Evolutionary conservation across 306 rosid species (phyloP), one percentile per base, ranked within the genome.

Genomic region (Acmispon strigosus): DNA sequence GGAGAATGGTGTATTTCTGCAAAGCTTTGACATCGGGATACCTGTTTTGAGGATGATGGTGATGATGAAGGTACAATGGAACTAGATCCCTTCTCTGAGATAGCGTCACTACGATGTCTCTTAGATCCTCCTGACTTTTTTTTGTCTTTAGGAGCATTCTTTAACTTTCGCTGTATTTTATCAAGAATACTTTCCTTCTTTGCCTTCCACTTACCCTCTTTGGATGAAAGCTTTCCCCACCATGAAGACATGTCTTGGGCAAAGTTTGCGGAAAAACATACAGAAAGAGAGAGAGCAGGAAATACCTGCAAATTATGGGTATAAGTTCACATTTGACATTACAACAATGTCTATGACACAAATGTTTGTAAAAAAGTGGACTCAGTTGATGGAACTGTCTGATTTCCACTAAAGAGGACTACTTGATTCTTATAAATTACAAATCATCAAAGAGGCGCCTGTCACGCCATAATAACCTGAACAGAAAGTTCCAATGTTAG

Each of bases 161-260:
- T 86, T 9, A 90, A 78, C 81, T 88, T 93, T 62, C 90, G 81
- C 65, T 88, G 93, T 60, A 85, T 69, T 24, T 87, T 58, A 42
- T 88, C 90, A 56, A 90, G 71, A 66, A 93, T 77, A 78, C 89
- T 86, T 83, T 84, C 96, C 89, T 70, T 86, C 22, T 80, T 76
- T 29, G 82, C 37, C 79, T 90, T 93, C 86, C 73, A 79, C 86
- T 88, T 90, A 27, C 10, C 81, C 62, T 93, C 96, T 74, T 88
- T 90, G 81, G 96, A 85, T 3, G 96, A 84, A 41, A 87, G 77
- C 74, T 81, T 93, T 66, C 89, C 92, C 96, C 98, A 93, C 98
- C 98, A 93, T 36, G 86, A 67, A 24, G 81, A 89, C 98, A 93
- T 92, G 59, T 66, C 79, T 79, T 53, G 18, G 12, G 20, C 66